Conservation (phyloP, 305 asterid species). For the Lippia alba region DNA sequence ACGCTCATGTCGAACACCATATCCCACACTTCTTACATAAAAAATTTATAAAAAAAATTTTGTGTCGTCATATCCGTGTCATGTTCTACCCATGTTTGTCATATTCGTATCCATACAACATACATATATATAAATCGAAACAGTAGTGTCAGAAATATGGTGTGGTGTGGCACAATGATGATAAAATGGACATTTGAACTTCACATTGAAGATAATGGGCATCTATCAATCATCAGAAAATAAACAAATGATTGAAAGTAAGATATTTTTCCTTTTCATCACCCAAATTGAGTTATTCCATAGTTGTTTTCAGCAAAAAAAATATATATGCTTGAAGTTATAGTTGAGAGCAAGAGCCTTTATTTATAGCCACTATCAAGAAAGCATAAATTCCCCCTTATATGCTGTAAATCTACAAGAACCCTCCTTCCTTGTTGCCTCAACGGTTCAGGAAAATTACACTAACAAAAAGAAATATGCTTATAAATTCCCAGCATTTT, state of each 20-base stretch:
- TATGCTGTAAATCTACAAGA: slow-evolving; percentile 43
- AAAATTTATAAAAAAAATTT: too few species aligned
- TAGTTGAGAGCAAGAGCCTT: slow-evolving; percentile 40
- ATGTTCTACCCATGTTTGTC: too few species aligned
- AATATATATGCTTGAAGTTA: slow-evolving; percentile 63
- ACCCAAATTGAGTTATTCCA: slow-evolving; percentile 59
- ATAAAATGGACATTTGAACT: slow-evolving; percentile 60
- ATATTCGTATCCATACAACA: too few species aligned
- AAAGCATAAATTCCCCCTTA: slow-evolving; percentile 75
- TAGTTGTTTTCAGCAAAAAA: slow-evolving; percentile 56
- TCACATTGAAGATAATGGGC: slow-evolving; percentile 78
- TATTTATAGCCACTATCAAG: slow-evolving; percentile 54
- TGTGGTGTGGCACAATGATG: slow-evolving; percentile 44
- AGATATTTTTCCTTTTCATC: slow-evolving; percentile 43
- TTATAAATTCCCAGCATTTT: not conserved
- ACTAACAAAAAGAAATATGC: slow-evolving; percentile 33
- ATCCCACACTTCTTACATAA: too few species aligned
- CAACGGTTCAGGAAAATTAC: slow-evolving; percentile 51
- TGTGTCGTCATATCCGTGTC: too few species aligned
- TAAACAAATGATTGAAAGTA: slow-evolving; percentile 68
- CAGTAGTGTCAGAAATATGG: slow-evolving; percentile 37
- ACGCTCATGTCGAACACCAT: too few species aligned
- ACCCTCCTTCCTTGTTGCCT: slow-evolving; percentile 64
- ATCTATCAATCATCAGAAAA: slow-evolving; percentile 72
- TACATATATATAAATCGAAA: too few species aligned